Evolutionary conservation across 345 rosid species (phyloP).

Genomic region (Brassica rapa): DNA sequence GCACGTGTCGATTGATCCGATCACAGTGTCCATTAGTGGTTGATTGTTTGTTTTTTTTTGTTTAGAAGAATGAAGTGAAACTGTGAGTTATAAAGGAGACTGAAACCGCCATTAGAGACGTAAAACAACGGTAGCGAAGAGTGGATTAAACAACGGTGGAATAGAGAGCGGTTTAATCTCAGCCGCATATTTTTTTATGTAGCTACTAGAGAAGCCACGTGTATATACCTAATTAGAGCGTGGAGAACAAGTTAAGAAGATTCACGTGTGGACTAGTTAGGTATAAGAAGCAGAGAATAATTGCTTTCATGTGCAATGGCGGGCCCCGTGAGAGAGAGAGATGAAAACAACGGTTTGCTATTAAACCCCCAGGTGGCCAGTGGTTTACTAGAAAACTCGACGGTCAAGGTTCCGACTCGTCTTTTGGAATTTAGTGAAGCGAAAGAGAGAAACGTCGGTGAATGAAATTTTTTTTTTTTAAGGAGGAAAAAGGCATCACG

Average conservation of each 20-base stretch:
- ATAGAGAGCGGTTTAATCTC: background rate
- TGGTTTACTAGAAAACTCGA: background rate
- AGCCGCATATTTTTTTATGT: background rate
- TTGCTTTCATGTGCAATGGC: background rate
- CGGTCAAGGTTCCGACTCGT: background rate
- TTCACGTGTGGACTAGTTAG: background rate
- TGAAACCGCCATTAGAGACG: slow-evolving; percentile 29
- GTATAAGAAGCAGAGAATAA: background rate
- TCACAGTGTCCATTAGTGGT: slow-evolving; percentile 34
- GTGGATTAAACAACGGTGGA: slow-evolving; percentile 16
- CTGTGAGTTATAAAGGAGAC: slow-evolving; percentile 5
- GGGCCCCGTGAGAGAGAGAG: background rate
- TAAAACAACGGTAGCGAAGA: slow-evolving; percentile 33
- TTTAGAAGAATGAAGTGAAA: background rate
- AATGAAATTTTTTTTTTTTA: background rate
- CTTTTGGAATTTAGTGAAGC: background rate
- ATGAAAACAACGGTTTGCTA: slow-evolving; percentile 1
- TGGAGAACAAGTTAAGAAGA: slow-evolving; percentile 25
- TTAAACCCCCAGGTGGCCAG: background rate
- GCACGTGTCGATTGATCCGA: slow-evolving; percentile 41
- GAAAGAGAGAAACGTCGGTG: background rate
- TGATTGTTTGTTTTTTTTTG: background rate
- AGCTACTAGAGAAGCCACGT: background rate
- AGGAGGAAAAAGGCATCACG: slow-evolving; percentile 13
- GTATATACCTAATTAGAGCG: background rate